A percentile compares a stretch with the other conserved stretches of the same genome.
Evolutionary conservation across 345 rosid species (phyloP).

Genomic region (Aegle marmelos): DNA sequence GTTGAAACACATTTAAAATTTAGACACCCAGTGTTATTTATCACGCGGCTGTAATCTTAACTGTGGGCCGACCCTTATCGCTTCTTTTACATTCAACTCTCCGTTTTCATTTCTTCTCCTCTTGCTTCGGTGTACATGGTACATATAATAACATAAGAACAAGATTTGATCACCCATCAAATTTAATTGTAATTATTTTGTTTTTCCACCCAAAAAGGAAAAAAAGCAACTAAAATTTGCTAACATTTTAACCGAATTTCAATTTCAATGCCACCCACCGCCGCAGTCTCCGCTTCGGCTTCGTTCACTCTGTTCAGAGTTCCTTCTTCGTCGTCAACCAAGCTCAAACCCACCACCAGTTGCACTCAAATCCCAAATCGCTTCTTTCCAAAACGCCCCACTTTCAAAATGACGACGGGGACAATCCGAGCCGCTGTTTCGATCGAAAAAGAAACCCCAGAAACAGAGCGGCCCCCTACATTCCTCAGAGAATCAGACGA

Average conservation of each 20-base stretch:
- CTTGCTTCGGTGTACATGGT: background rate
- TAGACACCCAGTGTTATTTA: background rate
- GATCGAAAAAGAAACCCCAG: conserved; percentile 61
- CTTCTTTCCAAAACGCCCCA: conserved; percentile 7
- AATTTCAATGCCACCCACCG: conserved; percentile 17
- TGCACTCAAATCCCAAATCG: conserved; percentile 1
- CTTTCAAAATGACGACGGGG: background rate
- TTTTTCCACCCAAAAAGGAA: too few species aligned
- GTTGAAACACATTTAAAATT: background rate
- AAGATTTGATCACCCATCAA: background rate
- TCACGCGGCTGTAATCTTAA: background rate
- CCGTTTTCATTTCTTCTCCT: background rate
- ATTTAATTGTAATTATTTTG: background rate
- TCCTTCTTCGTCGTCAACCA: background rate
- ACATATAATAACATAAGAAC: background rate
- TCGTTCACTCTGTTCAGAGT: conserved; percentile 4
- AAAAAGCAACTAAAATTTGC: background rate
- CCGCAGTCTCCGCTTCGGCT: conserved; percentile 14
- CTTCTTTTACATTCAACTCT: background rate
- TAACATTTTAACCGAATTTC: background rate
- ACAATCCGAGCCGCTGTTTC: conserved; percentile 44
- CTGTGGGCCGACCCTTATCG: conserved; percentile 15
- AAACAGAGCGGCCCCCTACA: conserved; percentile 66
- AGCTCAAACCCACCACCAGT: background rate
- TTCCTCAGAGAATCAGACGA: conserved; percentile 74